Evolutionary conservation across 2,329 filamentous ascomycete genomes (phyloP).

Genomic region (Hypomyces perniciosus): DNA sequence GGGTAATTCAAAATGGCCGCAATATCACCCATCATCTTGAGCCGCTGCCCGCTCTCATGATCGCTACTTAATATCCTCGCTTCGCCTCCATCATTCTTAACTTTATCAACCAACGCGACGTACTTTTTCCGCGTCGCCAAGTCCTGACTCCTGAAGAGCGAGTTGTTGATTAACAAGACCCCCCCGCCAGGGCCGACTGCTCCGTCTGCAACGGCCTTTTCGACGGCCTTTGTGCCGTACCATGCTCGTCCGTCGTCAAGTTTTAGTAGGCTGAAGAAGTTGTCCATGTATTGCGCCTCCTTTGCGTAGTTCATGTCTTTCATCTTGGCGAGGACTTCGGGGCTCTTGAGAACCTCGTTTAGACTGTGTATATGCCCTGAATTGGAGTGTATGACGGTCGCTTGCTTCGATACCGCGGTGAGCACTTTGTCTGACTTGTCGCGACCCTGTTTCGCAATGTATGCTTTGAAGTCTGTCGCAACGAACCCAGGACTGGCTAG

Average conservation of each 20-base stretch:
- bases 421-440: slow-evolving; percentile 63
- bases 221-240: slow-evolving; percentile 80
- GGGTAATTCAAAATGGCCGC: slow-evolving; percentile 90
- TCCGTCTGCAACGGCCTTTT: slow-evolving; percentile 75
- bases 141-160: slow-evolving; percentile 77
- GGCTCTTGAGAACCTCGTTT: slow-evolving; percentile 77
- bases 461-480: slow-evolving; percentile 72
- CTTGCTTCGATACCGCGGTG: slow-evolving; percentile 52
- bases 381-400: slow-evolving; percentile 73
- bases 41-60: slow-evolving; percentile 83
- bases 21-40: slow-evolving; percentile 80
- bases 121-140: slow-evolving; percentile 71
- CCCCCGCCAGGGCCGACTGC: slow-evolving; percentile 85
- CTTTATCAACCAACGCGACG: slow-evolving; percentile 79
- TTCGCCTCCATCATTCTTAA: slow-evolving; percentile 81
- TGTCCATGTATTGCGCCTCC: slow-evolving; percentile 79
- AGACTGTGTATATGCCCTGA: slow-evolving; percentile 83
- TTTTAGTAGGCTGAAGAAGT: slow-evolving; percentile 70
- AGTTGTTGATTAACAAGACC: slow-evolving; percentile 78
- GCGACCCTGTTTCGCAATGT: slow-evolving; percentile 56
- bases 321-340: slow-evolving; percentile 69
- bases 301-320: slow-evolving; percentile 82
- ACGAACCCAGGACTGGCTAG: slow-evolving; percentile 87
- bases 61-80: slow-evolving; percentile 85
- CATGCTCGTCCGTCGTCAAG: slow-evolving; percentile 83